Evolutionary conservation across 2,329 filamentous ascomycete genomes (phyloP), one percentile per base, ranked within the genome.

Genomic region (Camptophora hylomeconis): DNA sequence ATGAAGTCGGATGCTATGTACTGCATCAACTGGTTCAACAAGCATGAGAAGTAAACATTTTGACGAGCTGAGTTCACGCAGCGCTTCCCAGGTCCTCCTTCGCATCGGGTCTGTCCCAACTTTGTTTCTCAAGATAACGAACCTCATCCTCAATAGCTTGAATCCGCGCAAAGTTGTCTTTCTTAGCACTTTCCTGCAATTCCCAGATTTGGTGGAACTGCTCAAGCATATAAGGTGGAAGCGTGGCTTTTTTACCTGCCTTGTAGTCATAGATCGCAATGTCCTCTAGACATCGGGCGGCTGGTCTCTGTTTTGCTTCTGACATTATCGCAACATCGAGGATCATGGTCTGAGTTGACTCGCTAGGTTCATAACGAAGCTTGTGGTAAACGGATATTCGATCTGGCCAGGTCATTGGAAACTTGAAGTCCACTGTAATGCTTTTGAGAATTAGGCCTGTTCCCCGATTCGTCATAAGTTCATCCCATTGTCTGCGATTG

Each of bases 341-440:
- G 30, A 69, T 51, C 38, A 87, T 68, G 12, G 68, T 47, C 10
- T 67, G 64, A 5, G 57, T 59, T 6, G 52, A 45, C 23, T 50
- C 49, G 27, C 54, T 51, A 3, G 73, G 76, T 33, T 63, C 53
- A 14, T 55, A 51, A 3, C 65, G 57, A 8, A 93, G 67, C 50
- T 78, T 86, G 56, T 93, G 83, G 45, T 87, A 78, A 12, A 89
- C 81, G 0, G 79, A 83, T 37, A 92, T 72, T 26, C 69, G 68
- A 52, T 93, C 84, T 1, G 84, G 84, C 52, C 72, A 92, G 18
- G 67, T 76, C 70, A 93, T 77, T 10, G 84, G 82, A 57, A 92
- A 84, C 58, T 93, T 93, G 55, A 79, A 93, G 41, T 92, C 77
- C 0, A 80, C 75, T 44, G 69, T 78, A 41, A 93, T 83, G 42